Evolutionary conservation across 805 yeast genomes (phyloP).

Genomic region (Candida golubevii): DNA sequence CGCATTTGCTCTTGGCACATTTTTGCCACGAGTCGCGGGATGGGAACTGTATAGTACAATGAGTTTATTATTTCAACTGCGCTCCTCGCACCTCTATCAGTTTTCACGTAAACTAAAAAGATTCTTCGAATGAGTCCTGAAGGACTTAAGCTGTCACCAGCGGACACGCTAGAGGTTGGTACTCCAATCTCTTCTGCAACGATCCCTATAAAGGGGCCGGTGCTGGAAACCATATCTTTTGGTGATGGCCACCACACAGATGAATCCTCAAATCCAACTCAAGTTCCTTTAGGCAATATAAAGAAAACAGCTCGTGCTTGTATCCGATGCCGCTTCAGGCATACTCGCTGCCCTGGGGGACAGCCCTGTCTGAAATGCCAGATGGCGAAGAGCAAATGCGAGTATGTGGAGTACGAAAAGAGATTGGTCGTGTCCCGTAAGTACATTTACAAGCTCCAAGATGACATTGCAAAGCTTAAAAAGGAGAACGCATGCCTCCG

Average conservation of each 20-base stretch:
- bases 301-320: constrained; percentile 46
- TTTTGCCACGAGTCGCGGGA: too few relatives aligned
- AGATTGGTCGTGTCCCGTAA: constrained; percentile 71
- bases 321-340: constrained; percentile 64
- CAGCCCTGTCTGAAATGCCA: constrained; percentile 66
- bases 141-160: neutral
- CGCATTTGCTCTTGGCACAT: too few relatives aligned
- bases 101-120: too few relatives aligned
- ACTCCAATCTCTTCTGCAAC: neutral
- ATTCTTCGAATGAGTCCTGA: neutral
- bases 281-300: constrained; percentile 10
- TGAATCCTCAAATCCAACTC: constrained; percentile 1
- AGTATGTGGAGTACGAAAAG: constrained; percentile 67
- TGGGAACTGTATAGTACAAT: too few relatives aligned
- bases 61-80: too few relatives aligned
- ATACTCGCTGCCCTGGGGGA: constrained; percentile 75
- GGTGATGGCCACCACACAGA: constrained; percentile 4
- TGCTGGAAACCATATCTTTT: constrained; percentile 4
- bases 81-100: too few relatives aligned
- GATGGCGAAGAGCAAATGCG: constrained; percentile 55
- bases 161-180: too few relatives aligned
- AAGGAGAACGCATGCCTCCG: constrained; percentile 60
- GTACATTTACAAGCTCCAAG: constrained; percentile 62
- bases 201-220: neutral
- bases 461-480: constrained; percentile 60